phyloP scores from a whole-genome alignment of 2,329 filamentous ascomycete species.

The Periconia macrospinosa region DNA sequence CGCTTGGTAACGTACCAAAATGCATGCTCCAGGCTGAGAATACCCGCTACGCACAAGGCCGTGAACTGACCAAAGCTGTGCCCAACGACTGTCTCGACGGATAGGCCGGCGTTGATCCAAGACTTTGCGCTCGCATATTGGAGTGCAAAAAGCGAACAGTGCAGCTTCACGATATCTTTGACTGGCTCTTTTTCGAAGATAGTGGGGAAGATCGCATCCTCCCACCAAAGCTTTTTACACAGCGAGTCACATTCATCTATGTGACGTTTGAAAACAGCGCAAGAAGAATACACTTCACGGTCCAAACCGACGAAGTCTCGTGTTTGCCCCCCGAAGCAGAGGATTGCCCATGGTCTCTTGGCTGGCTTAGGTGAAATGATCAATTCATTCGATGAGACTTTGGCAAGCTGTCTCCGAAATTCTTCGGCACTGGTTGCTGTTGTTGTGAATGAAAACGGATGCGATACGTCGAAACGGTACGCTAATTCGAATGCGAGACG shows the following conservation, averaged over 20 bases:
- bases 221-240: background rate
- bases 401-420: background rate
- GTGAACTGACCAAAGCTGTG: conserved; percentile 46
- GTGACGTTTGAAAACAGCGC: background rate
- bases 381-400: background rate
- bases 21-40: conserved; percentile 17
- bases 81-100: conserved; percentile 15
- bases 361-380: background rate
- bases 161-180: background rate
- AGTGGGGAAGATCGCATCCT: background rate
- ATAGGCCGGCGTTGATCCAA: conserved; percentile 16
- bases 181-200: background rate
- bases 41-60: conserved; percentile 40
- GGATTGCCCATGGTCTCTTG: background rate
- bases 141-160: background rate
- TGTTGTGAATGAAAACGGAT: background rate
- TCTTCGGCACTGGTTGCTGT: background rate
- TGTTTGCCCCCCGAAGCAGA: background rate
- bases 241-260: background rate
- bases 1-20: background rate
- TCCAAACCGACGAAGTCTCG: background rate
- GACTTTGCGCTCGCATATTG: background rate
- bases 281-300: background rate
- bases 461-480: background rate
- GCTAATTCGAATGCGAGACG: background rate